phyloP scores from a whole-genome alignment of 1,139 yeast genomes.

The Insectozyma bohioensis region DNA sequence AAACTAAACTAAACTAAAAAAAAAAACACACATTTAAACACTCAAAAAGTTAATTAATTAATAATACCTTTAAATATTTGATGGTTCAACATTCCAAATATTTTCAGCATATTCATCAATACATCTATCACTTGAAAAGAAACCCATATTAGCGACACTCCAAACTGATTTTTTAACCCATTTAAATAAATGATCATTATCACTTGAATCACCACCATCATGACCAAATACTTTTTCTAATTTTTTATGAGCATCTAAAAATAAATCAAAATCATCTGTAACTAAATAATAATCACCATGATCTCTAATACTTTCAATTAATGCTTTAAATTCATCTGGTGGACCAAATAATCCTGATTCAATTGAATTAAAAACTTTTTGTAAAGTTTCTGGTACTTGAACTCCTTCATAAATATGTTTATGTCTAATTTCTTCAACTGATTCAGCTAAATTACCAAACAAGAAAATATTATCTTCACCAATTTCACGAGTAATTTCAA shows the following conservation, averaged over 20 bases:
- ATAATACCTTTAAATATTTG: constrained; percentile 15
- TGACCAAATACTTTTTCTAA: constrained; percentile 71
- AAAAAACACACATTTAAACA: too few relatives aligned
- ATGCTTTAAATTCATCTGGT: constrained; percentile 62
- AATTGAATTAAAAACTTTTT: constrained; percentile 64
- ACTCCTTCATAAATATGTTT: constrained; percentile 64
- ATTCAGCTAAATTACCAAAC: constrained; percentile 87
- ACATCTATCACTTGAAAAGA: constrained; percentile 88
- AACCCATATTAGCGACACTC: constrained; percentile 92
- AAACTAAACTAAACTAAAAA: too few relatives aligned
- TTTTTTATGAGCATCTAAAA: constrained; percentile 74
- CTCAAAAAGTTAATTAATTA: too few relatives aligned
- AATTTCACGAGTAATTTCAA: constrained; percentile 89
- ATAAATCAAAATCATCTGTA: constrained; percentile 84
- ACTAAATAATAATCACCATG: constrained; percentile 89
- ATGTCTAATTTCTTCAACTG: constrained; percentile 82
- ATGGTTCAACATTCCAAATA: constrained; percentile 89
- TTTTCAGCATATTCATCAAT: constrained; percentile 90
- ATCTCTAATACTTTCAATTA: constrained; percentile 65
- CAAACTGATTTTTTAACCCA: constrained; percentile 79
- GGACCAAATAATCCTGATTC: constrained; percentile 73
- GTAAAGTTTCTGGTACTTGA: constrained; percentile 55
- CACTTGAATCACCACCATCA: constrained; percentile 41
- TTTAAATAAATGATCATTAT: constrained; percentile 54
- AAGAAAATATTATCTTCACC: constrained; percentile 92